Conservation (phyloP, 306 rosid genomes). For the Albizia julibrissin region DNA sequence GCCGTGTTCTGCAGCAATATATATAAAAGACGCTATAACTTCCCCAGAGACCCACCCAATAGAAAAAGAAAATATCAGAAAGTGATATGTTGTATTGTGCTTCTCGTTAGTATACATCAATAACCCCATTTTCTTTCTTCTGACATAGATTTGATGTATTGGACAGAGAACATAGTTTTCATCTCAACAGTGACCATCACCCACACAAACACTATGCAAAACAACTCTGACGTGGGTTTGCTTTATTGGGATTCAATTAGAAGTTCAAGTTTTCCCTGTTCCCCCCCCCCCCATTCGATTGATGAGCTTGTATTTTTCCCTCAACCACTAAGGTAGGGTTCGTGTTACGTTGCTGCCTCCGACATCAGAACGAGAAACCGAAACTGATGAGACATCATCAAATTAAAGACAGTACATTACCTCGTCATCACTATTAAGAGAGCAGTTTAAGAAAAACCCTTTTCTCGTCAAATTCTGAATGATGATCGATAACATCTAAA, state of each 20-base stretch:
- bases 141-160: conserved; percentile 27
- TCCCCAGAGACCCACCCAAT: neutral
- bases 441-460: neutral
- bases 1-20: conserved; percentile 29
- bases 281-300: too few relatives aligned
- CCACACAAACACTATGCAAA: neutral
- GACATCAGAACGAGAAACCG: neutral
- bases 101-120: neutral
- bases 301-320: neutral
- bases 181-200: neutral
- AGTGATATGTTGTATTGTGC: neutral
- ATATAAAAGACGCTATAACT: neutral
- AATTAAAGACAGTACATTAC: neutral
- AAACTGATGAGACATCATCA: conserved; percentile 5
- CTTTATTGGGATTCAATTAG: neutral
- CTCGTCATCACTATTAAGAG: neutral
- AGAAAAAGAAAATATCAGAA: neutral
- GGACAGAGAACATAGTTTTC: neutral
- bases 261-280: neutral
- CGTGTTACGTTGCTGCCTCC: neutral
- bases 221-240: conserved; percentile 15
- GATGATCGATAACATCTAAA: neutral
- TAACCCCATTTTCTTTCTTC: conserved; percentile 27
- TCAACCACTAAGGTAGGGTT: conserved; percentile 28
- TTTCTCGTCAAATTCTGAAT: neutral